Evolutionary conservation across 768 basidiomycete species (phyloP).

Genomic region (Leccinum subtestaceum): DNA sequence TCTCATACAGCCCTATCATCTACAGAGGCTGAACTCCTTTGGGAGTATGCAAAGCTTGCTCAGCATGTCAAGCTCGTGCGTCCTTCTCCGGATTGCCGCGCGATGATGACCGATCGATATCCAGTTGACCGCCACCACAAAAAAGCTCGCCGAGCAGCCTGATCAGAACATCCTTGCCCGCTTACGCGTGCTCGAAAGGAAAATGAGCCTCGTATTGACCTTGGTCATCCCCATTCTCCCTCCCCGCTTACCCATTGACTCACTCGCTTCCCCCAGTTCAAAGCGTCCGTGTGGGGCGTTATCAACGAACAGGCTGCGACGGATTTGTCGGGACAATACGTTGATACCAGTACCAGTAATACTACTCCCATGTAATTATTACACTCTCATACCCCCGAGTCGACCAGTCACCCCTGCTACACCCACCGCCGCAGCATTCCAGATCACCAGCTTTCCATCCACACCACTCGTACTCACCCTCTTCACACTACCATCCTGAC

Average conservation of each 20-base stretch:
- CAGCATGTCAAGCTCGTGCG: conserved; percentile 76
- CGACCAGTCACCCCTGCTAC: conserved; percentile 41
- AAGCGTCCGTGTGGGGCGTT: conserved; percentile 94
- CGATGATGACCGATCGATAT: background rate
- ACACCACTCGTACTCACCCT: conserved; percentile 90
- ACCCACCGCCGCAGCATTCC: conserved; percentile 69
- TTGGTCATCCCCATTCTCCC: conserved; percentile 47
- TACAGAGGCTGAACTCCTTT: conserved; percentile 77
- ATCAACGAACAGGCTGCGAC: conserved; percentile 69
- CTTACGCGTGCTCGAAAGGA: conserved; percentile 80
- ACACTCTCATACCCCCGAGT: conserved; percentile 48
- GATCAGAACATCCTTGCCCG: conserved; percentile 75
- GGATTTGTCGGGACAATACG: conserved; percentile 15
- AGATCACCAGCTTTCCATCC: conserved; percentile 90
- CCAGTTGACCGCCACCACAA: conserved; percentile 68
- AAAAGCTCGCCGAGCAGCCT: conserved; percentile 66
- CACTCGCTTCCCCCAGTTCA: conserved; percentile 57
- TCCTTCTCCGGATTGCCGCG: background rate
- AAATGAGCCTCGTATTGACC: conserved; percentile 93
- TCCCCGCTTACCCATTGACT: background rate
- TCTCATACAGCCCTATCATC: conserved; percentile 62
- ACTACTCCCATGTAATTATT: conserved; percentile 16
- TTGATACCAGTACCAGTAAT: conserved; percentile 11
- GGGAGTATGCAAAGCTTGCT: conserved; percentile 90
- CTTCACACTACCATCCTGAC: conserved; percentile 52